Percentiles rank a stretch among this genome's conserved stretches.
Conservation (phyloP, 345 rosid genomes). For the Luvunga scandens region DNA sequence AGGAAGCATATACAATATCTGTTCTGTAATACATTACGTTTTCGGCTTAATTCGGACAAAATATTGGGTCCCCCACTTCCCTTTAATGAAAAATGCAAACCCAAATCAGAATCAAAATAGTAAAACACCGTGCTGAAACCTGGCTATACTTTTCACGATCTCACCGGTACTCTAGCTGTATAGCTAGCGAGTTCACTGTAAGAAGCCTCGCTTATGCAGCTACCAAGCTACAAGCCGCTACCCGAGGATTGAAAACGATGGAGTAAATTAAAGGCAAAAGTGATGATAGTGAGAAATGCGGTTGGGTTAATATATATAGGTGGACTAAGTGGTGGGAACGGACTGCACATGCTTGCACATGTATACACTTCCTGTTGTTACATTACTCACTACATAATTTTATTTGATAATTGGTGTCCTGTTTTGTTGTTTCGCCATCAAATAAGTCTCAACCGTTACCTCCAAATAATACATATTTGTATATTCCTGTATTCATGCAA, state of each 20-base stretch:
- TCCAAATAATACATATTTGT: too few relatives aligned
- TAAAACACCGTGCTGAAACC: too few relatives aligned
- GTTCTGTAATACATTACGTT: background rate
- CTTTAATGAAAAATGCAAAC: background rate
- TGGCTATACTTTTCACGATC: too few relatives aligned
- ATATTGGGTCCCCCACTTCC: background rate
- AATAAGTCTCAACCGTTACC: background rate
- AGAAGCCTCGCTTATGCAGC: too few relatives aligned
- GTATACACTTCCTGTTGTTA: background rate
- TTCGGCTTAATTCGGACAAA: background rate
- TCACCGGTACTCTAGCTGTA: too few relatives aligned
- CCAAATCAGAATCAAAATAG: too few relatives aligned
- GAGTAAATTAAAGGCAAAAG: background rate
- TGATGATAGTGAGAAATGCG: too few relatives aligned
- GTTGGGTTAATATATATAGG: too few relatives aligned
- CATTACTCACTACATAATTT: too few relatives aligned
- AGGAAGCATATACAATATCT: background rate
- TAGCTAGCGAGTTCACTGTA: too few relatives aligned
- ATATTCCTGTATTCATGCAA: too few relatives aligned
- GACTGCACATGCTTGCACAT: constrained; percentile 19
- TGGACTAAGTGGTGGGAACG: constrained; percentile 3
- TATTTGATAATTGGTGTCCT: background rate
- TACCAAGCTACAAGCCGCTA: too few relatives aligned
- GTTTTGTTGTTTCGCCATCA: background rate
- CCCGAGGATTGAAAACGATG: background rate